Evolutionary conservation across 1,139 yeast species (phyloP).

Genomic region (Kazachstania sp.): DNA sequence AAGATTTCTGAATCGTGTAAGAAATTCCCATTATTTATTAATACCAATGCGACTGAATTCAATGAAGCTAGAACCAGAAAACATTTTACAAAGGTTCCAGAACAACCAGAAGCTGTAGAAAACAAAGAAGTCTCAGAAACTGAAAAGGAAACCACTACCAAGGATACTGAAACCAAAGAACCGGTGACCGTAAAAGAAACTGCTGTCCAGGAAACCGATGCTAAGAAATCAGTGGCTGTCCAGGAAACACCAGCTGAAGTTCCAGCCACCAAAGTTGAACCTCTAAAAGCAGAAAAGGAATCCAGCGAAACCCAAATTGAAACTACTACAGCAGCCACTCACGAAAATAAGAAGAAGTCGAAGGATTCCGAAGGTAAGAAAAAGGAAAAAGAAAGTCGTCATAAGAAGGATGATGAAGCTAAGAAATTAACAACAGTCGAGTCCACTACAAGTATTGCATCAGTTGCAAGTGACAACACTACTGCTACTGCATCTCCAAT

Average conservation of each 20-base stretch:
- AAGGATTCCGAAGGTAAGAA: slow-evolving; percentile 5
- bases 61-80: slow-evolving; percentile 21
- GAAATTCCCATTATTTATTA: slow-evolving; percentile 26
- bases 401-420: slow-evolving; percentile 2
- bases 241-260: background rate
- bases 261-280: background rate
- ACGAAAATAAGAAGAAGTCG: background rate
- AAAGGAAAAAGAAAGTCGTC: slow-evolving; percentile 4
- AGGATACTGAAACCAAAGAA: background rate
- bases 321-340: background rate
- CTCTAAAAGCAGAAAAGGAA: background rate
- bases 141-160: background rate
- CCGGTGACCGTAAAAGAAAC: background rate
- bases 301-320: background rate
- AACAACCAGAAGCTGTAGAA: background rate
- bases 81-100: background rate
- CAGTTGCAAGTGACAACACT: background rate
- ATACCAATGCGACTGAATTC: slow-evolving; percentile 24
- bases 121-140: background rate
- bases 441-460: slow-evolving; percentile 1
- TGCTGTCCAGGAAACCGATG: background rate
- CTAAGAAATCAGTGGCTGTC: background rate
- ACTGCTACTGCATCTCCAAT: slow-evolving; percentile 5
- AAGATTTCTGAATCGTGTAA: slow-evolving; percentile 11
- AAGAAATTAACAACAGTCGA: slow-evolving; percentile 1